A percentile compares a stretch with the other conserved stretches of the same genome.
Conservation (phyloP, 2,329 filamentous ascomycete genomes). For the Exophiala spinifera region DNA sequence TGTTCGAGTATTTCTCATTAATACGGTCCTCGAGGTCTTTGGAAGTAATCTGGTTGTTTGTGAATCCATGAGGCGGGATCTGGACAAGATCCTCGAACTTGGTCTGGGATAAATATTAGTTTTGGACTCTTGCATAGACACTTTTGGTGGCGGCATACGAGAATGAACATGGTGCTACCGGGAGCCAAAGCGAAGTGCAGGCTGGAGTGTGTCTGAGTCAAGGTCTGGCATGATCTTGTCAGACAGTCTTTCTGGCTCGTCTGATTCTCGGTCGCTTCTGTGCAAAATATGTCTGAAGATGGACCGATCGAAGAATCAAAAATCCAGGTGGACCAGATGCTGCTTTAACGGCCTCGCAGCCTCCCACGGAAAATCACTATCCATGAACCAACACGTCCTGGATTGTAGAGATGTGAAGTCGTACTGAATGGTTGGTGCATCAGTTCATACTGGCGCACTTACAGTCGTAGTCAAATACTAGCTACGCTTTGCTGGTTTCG, state of each 20-base stretch:
- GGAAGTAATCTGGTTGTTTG: constrained; percentile 60
- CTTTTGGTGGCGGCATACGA: constrained; percentile 17
- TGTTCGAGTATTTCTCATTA: constrained; percentile 95
- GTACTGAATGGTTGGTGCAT: too few species aligned
- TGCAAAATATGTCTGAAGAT: too few species aligned
- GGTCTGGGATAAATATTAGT: constrained; percentile 55
- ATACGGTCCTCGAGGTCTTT: constrained; percentile 94
- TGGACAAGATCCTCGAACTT: constrained; percentile 93
- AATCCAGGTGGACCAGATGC: not conserved
- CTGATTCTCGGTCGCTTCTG: too few species aligned
- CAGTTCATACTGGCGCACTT: too few species aligned
- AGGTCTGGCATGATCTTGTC: constrained; percentile 7
- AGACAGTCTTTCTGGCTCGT: too few species aligned
- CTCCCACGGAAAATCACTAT: too few species aligned
- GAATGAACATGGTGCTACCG: constrained; percentile 30
- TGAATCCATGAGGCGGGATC: constrained; percentile 80
- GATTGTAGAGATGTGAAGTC: not conserved
- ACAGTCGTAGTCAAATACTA: too few species aligned
- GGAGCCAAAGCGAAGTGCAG: not conserved
- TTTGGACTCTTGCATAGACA: too few species aligned
- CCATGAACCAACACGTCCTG: not conserved
- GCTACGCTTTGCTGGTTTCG: too few species aligned
- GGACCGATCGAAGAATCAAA: too few species aligned
- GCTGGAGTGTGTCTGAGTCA: not conserved
- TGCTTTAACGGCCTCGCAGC: constrained; percentile 2